Conservation (phyloP, 225 moss, liverwort and hornwort genomes). For the Bryoerythrophyllum caledonicum region DNA sequence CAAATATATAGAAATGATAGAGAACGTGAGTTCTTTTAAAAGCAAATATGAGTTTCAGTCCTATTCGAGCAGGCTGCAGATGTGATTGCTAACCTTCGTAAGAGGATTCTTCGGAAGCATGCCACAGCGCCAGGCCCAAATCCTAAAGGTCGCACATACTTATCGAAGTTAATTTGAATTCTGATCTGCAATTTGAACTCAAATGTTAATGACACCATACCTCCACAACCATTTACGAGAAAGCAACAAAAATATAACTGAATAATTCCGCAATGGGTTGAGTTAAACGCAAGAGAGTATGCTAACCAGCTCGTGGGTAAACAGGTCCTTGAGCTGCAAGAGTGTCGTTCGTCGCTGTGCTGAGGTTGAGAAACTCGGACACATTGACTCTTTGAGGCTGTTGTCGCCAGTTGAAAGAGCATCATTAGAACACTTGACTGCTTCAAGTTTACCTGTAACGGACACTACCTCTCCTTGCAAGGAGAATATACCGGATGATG, state of each 20-base stretch:
- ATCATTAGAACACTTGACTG: slow-evolving; percentile 17
- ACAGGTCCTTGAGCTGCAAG: slow-evolving; percentile 40
- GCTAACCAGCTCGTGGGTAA: slow-evolving; percentile 34
- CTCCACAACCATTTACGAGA: not conserved
- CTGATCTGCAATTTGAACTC: slow-evolving; percentile 35
- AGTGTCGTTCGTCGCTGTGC: slow-evolving; percentile 14
- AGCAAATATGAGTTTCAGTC: not conserved
- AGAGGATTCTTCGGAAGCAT: slow-evolving; percentile 50
- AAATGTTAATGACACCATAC: not conserved
- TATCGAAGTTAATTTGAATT: slow-evolving; percentile 48
- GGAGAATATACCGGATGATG: slow-evolving; percentile 25
- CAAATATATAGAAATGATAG: not conserved
- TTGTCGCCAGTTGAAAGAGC: slow-evolving; percentile 17
- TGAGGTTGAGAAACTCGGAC: slow-evolving; percentile 21
- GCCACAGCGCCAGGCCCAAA: slow-evolving; percentile 60
- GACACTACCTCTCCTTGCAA: slow-evolving; percentile 61
- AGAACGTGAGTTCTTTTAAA: not conserved
- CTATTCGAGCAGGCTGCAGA: not conserved
- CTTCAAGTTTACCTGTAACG: slow-evolving; percentile 43
- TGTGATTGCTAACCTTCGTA: slow-evolving; percentile 39
- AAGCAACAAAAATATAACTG: slow-evolving; percentile 10
- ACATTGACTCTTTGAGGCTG: slow-evolving; percentile 11
- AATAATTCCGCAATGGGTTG: not conserved
- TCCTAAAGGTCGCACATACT: slow-evolving; percentile 48
- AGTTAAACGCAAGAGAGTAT: not conserved